These are phyloP conservation scores for Hemisphaericaspora subhashii DNA, from an alignment of 1,139 yeast genomes.

Conservation along the genomic window DNA sequence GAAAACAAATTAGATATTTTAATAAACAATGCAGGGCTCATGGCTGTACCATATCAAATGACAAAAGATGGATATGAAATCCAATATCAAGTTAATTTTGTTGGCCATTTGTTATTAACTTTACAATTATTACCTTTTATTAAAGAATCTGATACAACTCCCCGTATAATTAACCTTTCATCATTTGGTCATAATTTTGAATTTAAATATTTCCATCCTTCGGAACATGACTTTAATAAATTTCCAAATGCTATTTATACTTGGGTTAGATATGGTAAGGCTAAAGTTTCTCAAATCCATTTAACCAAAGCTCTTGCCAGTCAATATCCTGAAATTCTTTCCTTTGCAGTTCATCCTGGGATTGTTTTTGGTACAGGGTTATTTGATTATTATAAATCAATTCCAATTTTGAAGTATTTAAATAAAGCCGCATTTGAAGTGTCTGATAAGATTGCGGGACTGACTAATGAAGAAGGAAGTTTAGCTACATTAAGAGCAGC, in stretches of 20 bases:
- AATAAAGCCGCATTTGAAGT: conserved; percentile 17
- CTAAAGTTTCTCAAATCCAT: conserved; percentile 37
- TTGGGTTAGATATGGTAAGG: conserved; percentile 37
- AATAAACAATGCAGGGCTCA: conserved; percentile 44
- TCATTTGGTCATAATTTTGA: conserved; percentile 36
- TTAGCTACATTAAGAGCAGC: conserved; percentile 36
- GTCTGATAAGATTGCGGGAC: conserved; percentile 22
- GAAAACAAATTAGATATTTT: conserved; percentile 35
- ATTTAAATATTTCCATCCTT: conserved; percentile 25
- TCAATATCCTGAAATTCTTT: conserved; percentile 32
- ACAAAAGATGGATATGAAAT: conserved; percentile 41
- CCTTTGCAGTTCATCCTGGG: conserved; percentile 43
- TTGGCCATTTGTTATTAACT: conserved; percentile 36
- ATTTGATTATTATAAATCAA: conserved; percentile 30
- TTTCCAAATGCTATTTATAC: conserved; percentile 27
- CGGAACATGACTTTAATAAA: conserved; percentile 21
- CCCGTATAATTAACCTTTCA: conserved; percentile 35
- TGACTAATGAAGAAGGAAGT: conserved; percentile 36
- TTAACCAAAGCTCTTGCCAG: conserved; percentile 27
- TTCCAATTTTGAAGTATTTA: conserved; percentile 23
- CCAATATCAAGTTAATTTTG: conserved; percentile 44
- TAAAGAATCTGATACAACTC: conserved; percentile 20
- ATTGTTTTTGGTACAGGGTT: conserved; percentile 36
- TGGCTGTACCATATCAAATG: conserved; percentile 37
- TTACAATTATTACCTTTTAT: conserved; percentile 31